phyloP scores from a whole-genome alignment of 192 early-diverging fungal genomes.

The Coemansia sp. region DNA sequence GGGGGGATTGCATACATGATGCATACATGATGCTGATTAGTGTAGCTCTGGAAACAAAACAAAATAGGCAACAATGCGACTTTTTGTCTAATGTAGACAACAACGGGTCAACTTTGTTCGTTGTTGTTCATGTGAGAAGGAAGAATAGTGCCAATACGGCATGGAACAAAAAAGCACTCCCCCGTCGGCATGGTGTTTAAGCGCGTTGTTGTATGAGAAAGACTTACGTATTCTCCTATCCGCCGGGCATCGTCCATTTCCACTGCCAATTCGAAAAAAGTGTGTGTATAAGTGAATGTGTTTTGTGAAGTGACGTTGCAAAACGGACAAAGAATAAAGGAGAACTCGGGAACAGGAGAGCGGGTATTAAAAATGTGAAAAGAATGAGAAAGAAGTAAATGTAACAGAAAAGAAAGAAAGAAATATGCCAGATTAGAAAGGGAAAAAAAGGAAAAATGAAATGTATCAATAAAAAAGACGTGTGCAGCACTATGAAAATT shows the following conservation, averaged over 20 bases:
- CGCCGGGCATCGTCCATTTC: slow-evolving; percentile 44
- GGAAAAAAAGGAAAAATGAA: not conserved
- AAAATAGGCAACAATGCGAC: not conserved
- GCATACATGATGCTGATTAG: slow-evolving; percentile 5
- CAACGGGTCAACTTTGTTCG: not conserved
- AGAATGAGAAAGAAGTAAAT: not conserved
- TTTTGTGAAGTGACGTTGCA: not conserved
- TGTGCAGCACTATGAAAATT: too few relatives aligned
- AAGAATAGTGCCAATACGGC: not conserved
- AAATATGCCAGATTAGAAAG: not conserved
- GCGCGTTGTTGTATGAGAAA: not conserved
- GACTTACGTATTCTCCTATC: slow-evolving; percentile 54
- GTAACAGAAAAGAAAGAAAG: not conserved
- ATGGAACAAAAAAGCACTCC: not conserved
- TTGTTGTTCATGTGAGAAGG: not conserved
- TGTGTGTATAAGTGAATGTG: not conserved
- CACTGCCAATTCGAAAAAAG: not conserved
- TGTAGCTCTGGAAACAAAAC: not conserved
- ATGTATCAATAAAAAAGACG: too few relatives aligned
- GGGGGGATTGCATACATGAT: not conserved
- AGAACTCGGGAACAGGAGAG: not conserved
- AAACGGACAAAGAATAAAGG: not conserved
- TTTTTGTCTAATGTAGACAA: not conserved
- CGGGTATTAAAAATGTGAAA: not conserved
- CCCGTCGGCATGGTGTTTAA: slow-evolving; percentile 2